These are phyloP conservation scores for Pichia sp. DNA, from an alignment of 1,139 yeast species.

Conservation along the genomic window DNA sequence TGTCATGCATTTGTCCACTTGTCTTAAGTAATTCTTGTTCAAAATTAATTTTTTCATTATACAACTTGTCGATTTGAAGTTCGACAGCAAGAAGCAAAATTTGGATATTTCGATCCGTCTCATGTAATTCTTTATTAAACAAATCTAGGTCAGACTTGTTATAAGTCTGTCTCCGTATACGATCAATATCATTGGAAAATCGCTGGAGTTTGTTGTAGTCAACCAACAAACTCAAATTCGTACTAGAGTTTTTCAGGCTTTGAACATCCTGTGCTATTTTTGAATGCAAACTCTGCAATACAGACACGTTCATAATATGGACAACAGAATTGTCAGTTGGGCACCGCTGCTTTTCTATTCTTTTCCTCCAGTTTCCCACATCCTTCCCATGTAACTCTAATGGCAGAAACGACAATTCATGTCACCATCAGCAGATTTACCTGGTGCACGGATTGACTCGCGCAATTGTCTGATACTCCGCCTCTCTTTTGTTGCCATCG, in stretches of 20 bases:
- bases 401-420: too few relatives aligned
- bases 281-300: too few relatives aligned
- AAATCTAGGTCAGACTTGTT: background rate
- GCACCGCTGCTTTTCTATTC: too few relatives aligned
- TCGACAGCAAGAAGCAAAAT: conserved; percentile 17
- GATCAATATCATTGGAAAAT: conserved; percentile 7
- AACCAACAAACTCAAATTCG: background rate
- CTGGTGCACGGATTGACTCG: too few relatives aligned
- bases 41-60: conserved; percentile 3
- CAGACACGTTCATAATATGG: too few relatives aligned
- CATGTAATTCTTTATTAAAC: conserved; percentile 11
- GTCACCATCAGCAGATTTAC: too few relatives aligned
- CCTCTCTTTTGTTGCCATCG: too few relatives aligned
- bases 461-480: too few relatives aligned
- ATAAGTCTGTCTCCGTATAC: conserved; percentile 3
- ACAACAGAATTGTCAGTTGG: too few relatives aligned
- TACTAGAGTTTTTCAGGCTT: background rate
- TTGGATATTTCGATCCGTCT: conserved; percentile 12
- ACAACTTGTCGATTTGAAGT: conserved; percentile 10
- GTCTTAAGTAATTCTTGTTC: background rate
- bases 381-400: too few relatives aligned
- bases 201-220: conserved; percentile 4
- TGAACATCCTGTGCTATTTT: background rate
- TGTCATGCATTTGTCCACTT: background rate
- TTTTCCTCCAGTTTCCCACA: too few relatives aligned